Base-by-base conservation (phyloP, 1,139 yeast genomes). In the Ashbya aceris region DNA sequence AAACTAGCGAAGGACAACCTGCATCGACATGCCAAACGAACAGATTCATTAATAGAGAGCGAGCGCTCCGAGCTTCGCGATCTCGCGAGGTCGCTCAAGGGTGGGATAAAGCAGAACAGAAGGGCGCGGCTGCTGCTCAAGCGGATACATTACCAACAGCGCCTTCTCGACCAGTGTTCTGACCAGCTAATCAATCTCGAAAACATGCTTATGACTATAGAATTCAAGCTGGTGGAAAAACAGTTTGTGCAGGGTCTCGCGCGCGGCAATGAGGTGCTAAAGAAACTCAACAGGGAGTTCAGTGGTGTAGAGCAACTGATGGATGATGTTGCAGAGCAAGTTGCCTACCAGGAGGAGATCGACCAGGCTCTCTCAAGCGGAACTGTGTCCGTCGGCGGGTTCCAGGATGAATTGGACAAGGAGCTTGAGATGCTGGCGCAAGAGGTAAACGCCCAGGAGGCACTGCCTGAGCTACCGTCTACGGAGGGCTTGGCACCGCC, bases 1-100 rank as follows among this genome's bases (percentile, higher is more conserved):
- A 91, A 91, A 58, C 70, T 83, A 36, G 96, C 93, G 54, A 71
- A 96, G 46, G 98, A 91, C 61, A 82, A 82, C 52, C 69, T 91
- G 36, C 77, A 76, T 48, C 83, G 81, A 58, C 83, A 86, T 51
- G 89, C 84, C 51, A 73, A 71, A 43, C 74, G 77, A 48, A 72
- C 87, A 35, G 68, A 68, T 34, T 61, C 64, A 1, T 73, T 84
- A 7, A 69, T 83, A 11, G 70, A 68, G 23, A 40, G 40, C 5
- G 69, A 66, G 42, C 50, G 48, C 14, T 43, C 38, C 6, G 54
- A 56, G 40, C 52, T 66, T 8, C 64, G 57, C 41, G 39, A 43
- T 7, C 47, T 61, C 23, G 46, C 48, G 30, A 46, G 51, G 14
- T 44, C 46, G 10, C 50, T 58, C 36, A 55, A 58, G 3, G 33